These are phyloP conservation scores for Hypoxylon rickii DNA, from an alignment of 495 filamentous ascomycete species.

Conservation along the genomic window DNA sequence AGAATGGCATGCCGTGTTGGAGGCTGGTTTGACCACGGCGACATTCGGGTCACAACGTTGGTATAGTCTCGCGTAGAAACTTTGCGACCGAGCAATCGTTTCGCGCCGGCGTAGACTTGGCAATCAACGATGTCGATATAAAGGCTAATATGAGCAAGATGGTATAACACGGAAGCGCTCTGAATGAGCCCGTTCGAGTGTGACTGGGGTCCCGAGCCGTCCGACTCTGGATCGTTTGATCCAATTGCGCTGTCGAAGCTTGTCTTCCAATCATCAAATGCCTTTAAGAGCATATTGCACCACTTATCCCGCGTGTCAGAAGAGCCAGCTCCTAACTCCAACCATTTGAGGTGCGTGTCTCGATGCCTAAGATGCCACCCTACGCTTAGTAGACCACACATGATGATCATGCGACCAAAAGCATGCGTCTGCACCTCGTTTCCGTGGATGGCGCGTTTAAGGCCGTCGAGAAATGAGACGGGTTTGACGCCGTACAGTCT, in stretches of 20 bases:
- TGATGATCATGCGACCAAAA: slow-evolving; percentile 91
- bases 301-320: slow-evolving; percentile 86
- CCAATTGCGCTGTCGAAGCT: slow-evolving; percentile 78
- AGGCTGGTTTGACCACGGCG: slow-evolving; percentile 79
- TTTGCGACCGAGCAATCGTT: slow-evolving; percentile 79
- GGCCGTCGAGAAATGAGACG: slow-evolving; percentile 84
- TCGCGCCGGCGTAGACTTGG: slow-evolving; percentile 88
- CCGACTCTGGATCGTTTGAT: slow-evolving; percentile 46
- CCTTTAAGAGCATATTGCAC: slow-evolving; percentile 79
- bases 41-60: slow-evolving; percentile 80
- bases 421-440: slow-evolving; percentile 87
- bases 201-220: slow-evolving; percentile 41
- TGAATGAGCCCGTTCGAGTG: slow-evolving; percentile 82
- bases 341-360: slow-evolving; percentile 87
- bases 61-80: slow-evolving; percentile 80
- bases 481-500: slow-evolving; percentile 83
- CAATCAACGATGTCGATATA: slow-evolving; percentile 94
- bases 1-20: slow-evolving; percentile 88
- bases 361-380: slow-evolving; percentile 96
- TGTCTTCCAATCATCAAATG: slow-evolving; percentile 92
- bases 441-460: slow-evolving; percentile 87
- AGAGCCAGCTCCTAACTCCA: slow-evolving; percentile 68
- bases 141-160: slow-evolving; percentile 92
- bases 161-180: slow-evolving; percentile 83
- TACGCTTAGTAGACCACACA: slow-evolving; percentile 91